phyloP scores from a whole-genome alignment of 345 rosid species.

The Populus davidiana region DNA sequence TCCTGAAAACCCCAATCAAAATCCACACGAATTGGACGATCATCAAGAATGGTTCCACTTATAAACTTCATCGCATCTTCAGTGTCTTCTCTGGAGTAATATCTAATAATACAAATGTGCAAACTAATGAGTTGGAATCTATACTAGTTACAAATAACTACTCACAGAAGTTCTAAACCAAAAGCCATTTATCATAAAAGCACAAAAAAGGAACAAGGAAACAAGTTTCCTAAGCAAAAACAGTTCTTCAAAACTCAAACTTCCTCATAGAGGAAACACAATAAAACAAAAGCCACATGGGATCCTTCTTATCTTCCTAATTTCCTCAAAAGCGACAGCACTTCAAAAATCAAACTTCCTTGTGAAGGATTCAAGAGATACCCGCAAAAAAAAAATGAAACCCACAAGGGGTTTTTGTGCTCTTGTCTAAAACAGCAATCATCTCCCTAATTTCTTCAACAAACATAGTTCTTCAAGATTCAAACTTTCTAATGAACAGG shows the following conservation, averaged over 20 bases:
- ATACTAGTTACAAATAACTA: neutral
- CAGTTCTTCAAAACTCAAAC: neutral
- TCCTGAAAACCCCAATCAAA: slow-evolving; percentile 99
- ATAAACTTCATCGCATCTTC: slow-evolving; percentile 94
- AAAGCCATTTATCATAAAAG: neutral
- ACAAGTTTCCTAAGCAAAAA: neutral
- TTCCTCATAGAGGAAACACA: neutral
- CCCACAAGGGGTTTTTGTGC: neutral
- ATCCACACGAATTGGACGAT: slow-evolving; percentile 94
- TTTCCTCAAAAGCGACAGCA: neutral
- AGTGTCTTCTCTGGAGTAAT: slow-evolving; percentile 91
- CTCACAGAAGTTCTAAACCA: neutral
- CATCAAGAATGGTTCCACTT: slow-evolving; percentile 97
- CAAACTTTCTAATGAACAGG: neutral
- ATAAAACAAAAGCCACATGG: neutral
- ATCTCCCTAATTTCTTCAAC: neutral
- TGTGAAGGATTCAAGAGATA: neutral
- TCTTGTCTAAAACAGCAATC: neutral
- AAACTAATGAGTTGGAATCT: neutral
- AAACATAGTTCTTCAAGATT: neutral
- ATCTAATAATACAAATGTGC: slow-evolving; percentile 37
- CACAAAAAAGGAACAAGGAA: neutral
- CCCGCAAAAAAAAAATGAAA: neutral
- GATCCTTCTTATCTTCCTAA: neutral
- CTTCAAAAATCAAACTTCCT: neutral